Percentiles rank a stretch among this genome's conserved stretches.
phyloP scores from a whole-genome alignment of 768 basidiomycete species.

The Boletellus sp. region DNA sequence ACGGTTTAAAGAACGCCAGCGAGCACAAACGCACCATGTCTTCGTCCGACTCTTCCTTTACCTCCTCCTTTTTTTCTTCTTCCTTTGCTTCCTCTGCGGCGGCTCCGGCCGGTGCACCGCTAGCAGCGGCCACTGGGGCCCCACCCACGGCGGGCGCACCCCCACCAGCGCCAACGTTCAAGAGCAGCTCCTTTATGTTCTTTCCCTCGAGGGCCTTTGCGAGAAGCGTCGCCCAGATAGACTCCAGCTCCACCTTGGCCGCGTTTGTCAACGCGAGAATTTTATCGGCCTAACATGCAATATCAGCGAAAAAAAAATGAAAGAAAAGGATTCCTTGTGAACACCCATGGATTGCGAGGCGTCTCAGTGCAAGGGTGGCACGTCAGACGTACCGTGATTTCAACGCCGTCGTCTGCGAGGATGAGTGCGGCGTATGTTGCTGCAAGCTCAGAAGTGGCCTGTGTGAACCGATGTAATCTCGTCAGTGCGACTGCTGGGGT shows the following conservation, averaged over 20 bases:
- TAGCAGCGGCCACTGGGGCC: constrained; percentile 49
- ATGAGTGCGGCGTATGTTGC: constrained; percentile 96
- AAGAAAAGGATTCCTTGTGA: too few relatives aligned
- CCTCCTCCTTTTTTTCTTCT: constrained; percentile 84
- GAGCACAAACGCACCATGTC: not conserved
- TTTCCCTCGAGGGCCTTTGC: constrained; percentile 98
- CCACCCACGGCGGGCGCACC: constrained; percentile 71
- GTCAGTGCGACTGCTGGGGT: constrained; percentile 12
- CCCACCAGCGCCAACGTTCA: constrained; percentile 92
- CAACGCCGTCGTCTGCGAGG: constrained; percentile 94
- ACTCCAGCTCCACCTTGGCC: constrained; percentile 83
- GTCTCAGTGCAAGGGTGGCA: not conserved
- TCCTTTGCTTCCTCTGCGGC: constrained; percentile 74
- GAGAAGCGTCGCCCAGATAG: constrained; percentile 97
- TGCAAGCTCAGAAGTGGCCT: constrained; percentile 76
- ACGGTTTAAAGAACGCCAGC: not conserved
- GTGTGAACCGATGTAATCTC: not conserved
- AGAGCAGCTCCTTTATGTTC: constrained; percentile 92
- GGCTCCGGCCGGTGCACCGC: constrained; percentile 56
- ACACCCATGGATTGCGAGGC: too few relatives aligned
- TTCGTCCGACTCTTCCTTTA: constrained; percentile 78
- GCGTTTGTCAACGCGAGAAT: constrained; percentile 80
- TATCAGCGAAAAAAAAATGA: too few relatives aligned
- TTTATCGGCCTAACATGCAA: constrained; percentile 75
- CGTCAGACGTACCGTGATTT: constrained; percentile 83